These are phyloP conservation scores for Monilinia fructicola DNA, from an alignment of 2,329 filamentous ascomycete species.

Conservation along the genomic window DNA sequence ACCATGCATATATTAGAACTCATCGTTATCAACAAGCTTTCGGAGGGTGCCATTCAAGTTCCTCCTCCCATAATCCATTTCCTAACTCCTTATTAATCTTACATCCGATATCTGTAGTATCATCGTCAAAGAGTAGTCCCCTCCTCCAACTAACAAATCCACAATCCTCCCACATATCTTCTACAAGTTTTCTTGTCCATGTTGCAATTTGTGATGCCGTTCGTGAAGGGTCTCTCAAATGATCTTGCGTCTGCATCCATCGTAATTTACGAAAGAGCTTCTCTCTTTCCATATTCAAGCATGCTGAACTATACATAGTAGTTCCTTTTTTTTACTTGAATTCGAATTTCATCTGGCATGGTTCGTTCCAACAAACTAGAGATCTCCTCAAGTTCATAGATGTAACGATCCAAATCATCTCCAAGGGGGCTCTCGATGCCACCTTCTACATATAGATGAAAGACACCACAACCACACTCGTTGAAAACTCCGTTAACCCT, in stretches of 20 bases:
- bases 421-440: constrained; percentile 1
- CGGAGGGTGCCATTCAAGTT: not conserved
- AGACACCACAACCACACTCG: constrained; percentile 15
- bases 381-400: constrained; percentile 21
- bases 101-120: constrained; percentile 5
- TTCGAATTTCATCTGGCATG: constrained; percentile 16
- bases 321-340: constrained; percentile 12
- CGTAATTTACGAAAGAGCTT: constrained; percentile 18
- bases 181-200: constrained; percentile 18
- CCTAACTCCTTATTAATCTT: constrained; percentile 16
- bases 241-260: constrained; percentile 20
- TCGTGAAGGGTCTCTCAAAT: constrained; percentile 1
- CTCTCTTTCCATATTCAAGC: not conserved
- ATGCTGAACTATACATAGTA: constrained; percentile 21
- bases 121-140: constrained; percentile 4
- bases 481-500: constrained; percentile 7
- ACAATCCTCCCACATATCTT: constrained; percentile 19
- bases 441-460: constrained; percentile 20
- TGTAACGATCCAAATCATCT: constrained; percentile 19
- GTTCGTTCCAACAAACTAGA: constrained; percentile 10
- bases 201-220: not conserved
- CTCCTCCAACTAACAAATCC: not conserved
- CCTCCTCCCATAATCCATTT: not conserved
- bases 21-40: not conserved
- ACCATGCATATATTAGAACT: not conserved